Conservation (phyloP, 2,329 filamentous ascomycete genomes). For the Penicillium sp. region DNA sequence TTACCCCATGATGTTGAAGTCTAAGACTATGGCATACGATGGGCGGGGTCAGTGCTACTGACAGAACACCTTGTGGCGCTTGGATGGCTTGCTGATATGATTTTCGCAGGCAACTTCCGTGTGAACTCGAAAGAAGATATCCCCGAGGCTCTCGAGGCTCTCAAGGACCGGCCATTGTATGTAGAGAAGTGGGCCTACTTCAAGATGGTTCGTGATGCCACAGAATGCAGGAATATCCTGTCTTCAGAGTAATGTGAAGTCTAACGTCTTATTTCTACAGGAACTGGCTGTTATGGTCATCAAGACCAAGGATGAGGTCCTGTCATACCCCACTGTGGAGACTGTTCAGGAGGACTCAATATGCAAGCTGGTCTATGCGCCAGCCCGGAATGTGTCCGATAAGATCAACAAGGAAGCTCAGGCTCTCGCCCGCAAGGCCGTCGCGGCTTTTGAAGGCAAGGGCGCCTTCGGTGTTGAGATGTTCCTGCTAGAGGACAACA, state of each 20-base stretch:
- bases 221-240: not conserved
- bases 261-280: conserved; percentile 24
- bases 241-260: not conserved
- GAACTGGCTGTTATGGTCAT: conserved; percentile 95
- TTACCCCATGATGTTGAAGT: conserved; percentile 91
- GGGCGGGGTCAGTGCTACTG: conserved; percentile 66
- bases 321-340: conserved; percentile 88
- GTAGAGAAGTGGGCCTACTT: conserved; percentile 90
- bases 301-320: conserved; percentile 73
- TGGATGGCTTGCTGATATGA: conserved; percentile 11
- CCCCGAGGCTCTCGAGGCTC: conserved; percentile 67
- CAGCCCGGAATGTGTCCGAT: conserved; percentile 70
- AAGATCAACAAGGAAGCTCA: conserved; percentile 68
- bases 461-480: conserved; percentile 97
- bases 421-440: conserved; percentile 75
- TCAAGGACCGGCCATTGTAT: conserved; percentile 74
- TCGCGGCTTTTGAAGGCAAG: conserved; percentile 79
- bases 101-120: conserved; percentile 62
- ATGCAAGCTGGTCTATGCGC: conserved; percentile 88
- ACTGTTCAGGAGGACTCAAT: conserved; percentile 95
- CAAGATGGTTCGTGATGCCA: conserved; percentile 54
- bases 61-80: not conserved
- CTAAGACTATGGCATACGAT: conserved; percentile 87
- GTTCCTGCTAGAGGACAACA: conserved; percentile 77
- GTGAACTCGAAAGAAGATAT: conserved; percentile 64